A percentile compares a stretch with the other conserved stretches of the same genome.
phyloP scores from a whole-genome alignment of 192 early-diverging fungal species.

The Coemansia biformis region DNA sequence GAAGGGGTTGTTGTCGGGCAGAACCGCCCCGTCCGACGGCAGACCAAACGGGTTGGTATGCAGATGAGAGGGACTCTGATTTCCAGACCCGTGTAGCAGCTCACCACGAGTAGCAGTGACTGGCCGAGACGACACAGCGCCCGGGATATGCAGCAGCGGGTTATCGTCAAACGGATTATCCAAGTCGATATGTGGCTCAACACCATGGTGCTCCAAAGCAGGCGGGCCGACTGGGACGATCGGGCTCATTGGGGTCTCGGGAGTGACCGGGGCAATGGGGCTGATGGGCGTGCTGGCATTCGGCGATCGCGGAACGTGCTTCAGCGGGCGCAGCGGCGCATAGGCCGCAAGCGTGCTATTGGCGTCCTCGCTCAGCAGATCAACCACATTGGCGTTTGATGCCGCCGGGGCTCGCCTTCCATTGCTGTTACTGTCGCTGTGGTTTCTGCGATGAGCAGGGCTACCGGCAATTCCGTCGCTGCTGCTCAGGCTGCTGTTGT shows the following conservation, averaged over 20 bases:
- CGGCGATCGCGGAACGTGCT: neutral
- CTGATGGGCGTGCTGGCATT: neutral
- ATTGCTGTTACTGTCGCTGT: no score
- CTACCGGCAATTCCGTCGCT: no score
- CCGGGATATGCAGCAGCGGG: constrained; percentile 5
- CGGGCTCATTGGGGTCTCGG: no score
- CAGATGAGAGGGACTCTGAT: no score
- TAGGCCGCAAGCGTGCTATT: constrained; percentile 8
- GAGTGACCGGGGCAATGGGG: no score
- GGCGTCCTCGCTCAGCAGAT: constrained; percentile 1
- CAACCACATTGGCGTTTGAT: constrained; percentile 8
- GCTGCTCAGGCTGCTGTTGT: neutral
- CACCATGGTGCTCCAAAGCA: neutral
- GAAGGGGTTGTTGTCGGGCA: constrained; percentile 3
- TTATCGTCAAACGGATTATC: constrained; percentile 23
- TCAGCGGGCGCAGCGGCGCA: constrained; percentile 17
- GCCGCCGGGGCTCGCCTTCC: no score
- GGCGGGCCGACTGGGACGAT: no score
- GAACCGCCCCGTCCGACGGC: no score
- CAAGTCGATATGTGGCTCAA: constrained; percentile 3
- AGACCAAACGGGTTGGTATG: neutral
- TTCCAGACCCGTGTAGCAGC: no score
- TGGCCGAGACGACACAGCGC: neutral
- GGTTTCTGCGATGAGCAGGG: no score
- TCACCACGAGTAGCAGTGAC: neutral